These are phyloP conservation scores for Saccharata proteae DNA, from an alignment of 2,329 filamentous ascomycete genomes.

Conservation along the genomic window DNA sequence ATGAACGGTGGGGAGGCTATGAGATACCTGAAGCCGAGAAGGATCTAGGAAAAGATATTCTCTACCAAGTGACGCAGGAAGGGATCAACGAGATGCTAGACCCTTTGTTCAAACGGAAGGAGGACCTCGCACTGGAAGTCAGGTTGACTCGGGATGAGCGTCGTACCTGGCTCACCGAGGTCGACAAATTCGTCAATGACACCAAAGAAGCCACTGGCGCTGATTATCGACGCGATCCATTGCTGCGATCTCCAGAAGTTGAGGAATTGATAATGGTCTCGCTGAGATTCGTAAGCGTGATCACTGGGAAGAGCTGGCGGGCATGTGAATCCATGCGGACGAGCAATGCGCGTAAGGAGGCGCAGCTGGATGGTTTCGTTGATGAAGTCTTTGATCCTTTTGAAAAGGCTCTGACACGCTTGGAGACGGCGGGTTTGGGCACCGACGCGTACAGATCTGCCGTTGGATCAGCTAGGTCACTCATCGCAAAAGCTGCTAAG, in stretches of 20 bases:
- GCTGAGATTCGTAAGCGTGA: slow-evolving; percentile 4
- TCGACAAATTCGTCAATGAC: slow-evolving; percentile 4
- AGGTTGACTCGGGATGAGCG: slow-evolving; percentile 27
- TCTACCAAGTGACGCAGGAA: slow-evolving; percentile 86
- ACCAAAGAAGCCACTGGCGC: slow-evolving; percentile 14
- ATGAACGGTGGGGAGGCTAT: slow-evolving; percentile 63
- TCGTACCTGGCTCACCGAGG: slow-evolving; percentile 10
- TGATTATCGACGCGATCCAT: slow-evolving; percentile 9
- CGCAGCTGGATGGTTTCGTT: slow-evolving; percentile 5
- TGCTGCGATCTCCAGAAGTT: slow-evolving; percentile 3
- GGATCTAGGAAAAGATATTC: slow-evolving; percentile 74
- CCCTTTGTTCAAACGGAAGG: slow-evolving; percentile 67
- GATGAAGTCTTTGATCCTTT: slow-evolving; percentile 7
- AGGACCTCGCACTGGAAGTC: slow-evolving; percentile 61
- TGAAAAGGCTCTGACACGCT: slow-evolving; percentile 3
- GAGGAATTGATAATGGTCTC: slow-evolving; percentile 7
- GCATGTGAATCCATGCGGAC: background rate
- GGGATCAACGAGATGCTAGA: slow-evolving; percentile 89
- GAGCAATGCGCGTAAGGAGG: background rate
- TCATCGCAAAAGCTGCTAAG: slow-evolving; percentile 5
- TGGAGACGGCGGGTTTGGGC: slow-evolving; percentile 4
- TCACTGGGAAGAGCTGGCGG: slow-evolving; percentile 6
- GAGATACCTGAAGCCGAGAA: slow-evolving; percentile 69
- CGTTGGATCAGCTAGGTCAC: slow-evolving; percentile 1
- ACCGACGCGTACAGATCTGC: slow-evolving; percentile 5